Conservation (phyloP, 306 rosid species). For the Astragalus membranaceus region DNA sequence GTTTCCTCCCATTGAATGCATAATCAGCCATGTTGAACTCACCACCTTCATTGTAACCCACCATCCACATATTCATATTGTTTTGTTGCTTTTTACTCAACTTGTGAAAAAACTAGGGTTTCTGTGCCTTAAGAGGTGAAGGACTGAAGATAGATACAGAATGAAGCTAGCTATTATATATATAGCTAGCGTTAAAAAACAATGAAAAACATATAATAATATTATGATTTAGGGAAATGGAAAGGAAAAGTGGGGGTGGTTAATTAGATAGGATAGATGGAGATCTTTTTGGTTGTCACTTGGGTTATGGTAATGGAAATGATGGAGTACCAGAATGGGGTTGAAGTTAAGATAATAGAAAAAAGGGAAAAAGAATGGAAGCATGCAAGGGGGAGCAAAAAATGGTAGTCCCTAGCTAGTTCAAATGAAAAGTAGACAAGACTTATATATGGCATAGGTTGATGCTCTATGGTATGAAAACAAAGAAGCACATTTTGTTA, state of each 20-base stretch:
- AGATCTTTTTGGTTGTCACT: background rate
- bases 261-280: background rate
- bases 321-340: too few relatives aligned
- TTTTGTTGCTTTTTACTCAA: too few relatives aligned
- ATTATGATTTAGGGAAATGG: background rate
- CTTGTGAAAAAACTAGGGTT: constrained; percentile 20
- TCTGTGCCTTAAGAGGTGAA: background rate
- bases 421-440: constrained; percentile 15
- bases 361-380: too few relatives aligned
- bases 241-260: constrained; percentile 11
- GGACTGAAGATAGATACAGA: background rate
- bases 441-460: constrained; percentile 35
- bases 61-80: constrained; percentile 60
- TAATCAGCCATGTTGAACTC: constrained; percentile 59
- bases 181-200: background rate
- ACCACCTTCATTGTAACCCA: constrained; percentile 57
- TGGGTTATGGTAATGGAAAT: background rate
- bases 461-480: too few relatives aligned
- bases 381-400: background rate
- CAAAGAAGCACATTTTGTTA: too few relatives aligned
- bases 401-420: constrained; percentile 16
- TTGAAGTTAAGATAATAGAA: too few relatives aligned
- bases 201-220: background rate
- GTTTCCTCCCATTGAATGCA: constrained; percentile 56
- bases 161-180: background rate